Evolutionary conservation across 2,329 filamentous ascomycete genomes (phyloP).

Genomic region (Ilyonectria mors-panacis): DNA sequence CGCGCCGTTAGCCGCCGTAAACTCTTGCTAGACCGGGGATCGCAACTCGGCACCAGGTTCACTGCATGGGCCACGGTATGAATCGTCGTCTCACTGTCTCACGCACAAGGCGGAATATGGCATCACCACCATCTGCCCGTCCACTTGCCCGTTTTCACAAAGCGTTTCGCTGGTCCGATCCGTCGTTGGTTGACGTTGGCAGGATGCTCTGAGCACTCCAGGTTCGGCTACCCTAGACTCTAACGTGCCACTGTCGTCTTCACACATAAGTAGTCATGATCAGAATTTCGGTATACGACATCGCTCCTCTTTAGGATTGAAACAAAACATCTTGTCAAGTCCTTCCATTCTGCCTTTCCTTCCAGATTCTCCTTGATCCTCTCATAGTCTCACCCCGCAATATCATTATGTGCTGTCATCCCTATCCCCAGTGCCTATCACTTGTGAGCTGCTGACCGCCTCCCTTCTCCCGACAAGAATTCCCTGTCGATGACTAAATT

Average conservation of each 20-base stretch:
- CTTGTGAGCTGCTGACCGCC: neutral
- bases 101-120: neutral
- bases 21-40: slow-evolving; percentile 8
- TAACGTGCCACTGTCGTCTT: neutral
- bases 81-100: neutral
- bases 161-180: neutral
- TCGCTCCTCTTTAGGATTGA: neutral
- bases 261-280: too few relatives aligned
- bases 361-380: neutral
- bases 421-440: neutral
- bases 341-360: neutral
- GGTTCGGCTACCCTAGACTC: neutral
- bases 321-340: neutral
- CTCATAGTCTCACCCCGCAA: neutral
- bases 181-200: neutral
- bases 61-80: neutral
- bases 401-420: neutral
- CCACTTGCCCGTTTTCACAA: neutral
- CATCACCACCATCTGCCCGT: neutral
- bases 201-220: neutral
- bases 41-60: neutral
- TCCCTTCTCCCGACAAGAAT: neutral
- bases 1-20: slow-evolving; percentile 17
- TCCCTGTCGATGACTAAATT: too few relatives aligned
- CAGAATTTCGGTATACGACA: neutral